Evolutionary conservation across 257 asterid genomes (phyloP).

Genomic region (Galeopsis tetrahit): DNA sequence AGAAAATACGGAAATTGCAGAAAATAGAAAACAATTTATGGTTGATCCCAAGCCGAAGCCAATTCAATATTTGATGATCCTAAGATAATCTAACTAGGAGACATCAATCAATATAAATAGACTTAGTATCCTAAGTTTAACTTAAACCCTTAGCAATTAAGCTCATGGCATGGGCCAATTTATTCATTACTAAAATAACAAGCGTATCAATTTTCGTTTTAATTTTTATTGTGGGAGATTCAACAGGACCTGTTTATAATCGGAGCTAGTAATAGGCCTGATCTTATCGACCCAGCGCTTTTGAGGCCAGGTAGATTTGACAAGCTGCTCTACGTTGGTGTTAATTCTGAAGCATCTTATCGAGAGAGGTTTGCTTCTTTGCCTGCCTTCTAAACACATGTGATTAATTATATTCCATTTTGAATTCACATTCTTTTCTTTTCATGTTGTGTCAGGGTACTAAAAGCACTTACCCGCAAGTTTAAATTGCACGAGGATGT

Average conservation of each 20-base stretch:
- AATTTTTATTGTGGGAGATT: not conserved
- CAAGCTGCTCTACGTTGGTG: constrained; percentile 98
- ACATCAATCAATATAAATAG: too few relatives aligned
- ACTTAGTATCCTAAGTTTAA: too few relatives aligned
- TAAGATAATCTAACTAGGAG: too few relatives aligned
- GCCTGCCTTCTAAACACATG: not conserved
- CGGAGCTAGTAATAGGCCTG: constrained; percentile 99
- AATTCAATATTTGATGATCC: too few relatives aligned
- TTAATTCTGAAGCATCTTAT: constrained; percentile 89
- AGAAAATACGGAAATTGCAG: too few relatives aligned
- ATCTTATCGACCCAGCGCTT: constrained; percentile 94
- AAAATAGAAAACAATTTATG: too few relatives aligned
- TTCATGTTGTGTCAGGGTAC: constrained; percentile 60
- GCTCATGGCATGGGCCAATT: too few relatives aligned
- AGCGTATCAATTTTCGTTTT: too few relatives aligned
- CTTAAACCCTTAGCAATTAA: too few relatives aligned
- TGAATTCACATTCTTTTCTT: not conserved
- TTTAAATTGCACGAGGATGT: constrained; percentile 80
- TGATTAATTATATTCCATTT: not conserved
- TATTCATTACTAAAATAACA: too few relatives aligned
- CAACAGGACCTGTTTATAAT: constrained; percentile 90
- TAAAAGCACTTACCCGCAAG: constrained; percentile 87
- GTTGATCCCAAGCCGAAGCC: too few relatives aligned
- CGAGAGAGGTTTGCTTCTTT: constrained; percentile 70
- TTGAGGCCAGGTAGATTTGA: constrained; percentile 98